Evolutionary conservation across 495 filamentous ascomycete genomes (phyloP).

Genomic region (Achaetomiella virescens): DNA sequence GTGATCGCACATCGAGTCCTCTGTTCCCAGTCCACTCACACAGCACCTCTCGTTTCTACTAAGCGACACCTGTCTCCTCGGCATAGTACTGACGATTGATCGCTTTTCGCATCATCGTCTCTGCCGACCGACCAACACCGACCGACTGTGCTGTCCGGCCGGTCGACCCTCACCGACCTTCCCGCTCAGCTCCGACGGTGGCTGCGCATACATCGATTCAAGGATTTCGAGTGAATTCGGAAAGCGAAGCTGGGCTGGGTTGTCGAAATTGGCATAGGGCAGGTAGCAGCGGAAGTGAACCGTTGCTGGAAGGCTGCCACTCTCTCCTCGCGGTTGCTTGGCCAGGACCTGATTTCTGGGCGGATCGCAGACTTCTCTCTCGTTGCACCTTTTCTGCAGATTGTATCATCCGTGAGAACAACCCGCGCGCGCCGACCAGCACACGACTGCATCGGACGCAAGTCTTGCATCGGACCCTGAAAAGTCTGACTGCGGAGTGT

Average conservation of each 20-base stretch:
- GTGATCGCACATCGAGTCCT: conserved; percentile 5
- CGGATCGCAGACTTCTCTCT: too few relatives aligned
- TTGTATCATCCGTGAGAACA: background rate
- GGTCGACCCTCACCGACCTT: conserved; percentile 1
- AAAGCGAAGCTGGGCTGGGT: background rate
- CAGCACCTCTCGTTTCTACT: background rate
- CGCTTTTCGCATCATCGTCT: background rate
- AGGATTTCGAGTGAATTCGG: background rate
- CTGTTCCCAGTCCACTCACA: background rate
- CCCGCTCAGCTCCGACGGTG: background rate
- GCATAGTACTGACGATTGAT: background rate
- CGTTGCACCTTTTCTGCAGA: background rate
- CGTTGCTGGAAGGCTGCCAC: too few relatives aligned
- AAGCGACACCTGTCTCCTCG: background rate
- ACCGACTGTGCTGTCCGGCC: background rate
- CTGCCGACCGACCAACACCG: background rate
- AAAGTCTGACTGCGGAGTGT: background rate
- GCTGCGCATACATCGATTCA: background rate
- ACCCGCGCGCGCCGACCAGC: background rate
- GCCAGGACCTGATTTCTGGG: too few relatives aligned
- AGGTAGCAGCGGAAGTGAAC: background rate
- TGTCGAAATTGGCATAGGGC: background rate
- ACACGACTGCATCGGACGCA: background rate
- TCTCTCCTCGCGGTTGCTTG: too few relatives aligned
- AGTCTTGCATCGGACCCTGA: background rate